Evolutionary conservation across 2,329 filamentous ascomycete genomes (phyloP).

Genomic region (Claviceps quebecensis): DNA sequence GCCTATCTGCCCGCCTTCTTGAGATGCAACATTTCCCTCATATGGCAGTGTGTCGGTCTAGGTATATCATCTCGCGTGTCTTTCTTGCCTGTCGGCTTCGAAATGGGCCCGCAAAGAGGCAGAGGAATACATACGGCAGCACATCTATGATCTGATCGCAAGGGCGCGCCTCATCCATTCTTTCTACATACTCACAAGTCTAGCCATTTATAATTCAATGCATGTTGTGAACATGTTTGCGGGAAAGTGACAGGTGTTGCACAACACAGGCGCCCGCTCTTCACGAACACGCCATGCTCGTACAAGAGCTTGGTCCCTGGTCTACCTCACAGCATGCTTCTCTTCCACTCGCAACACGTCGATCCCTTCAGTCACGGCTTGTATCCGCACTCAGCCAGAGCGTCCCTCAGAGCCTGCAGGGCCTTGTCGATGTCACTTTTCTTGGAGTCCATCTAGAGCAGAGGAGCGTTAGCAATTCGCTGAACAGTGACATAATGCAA

Average conservation of each 20-base stretch:
- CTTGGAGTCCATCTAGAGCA: constrained; percentile 51
- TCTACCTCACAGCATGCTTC: not conserved
- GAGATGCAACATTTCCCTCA: no score
- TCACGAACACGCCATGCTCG: not conserved
- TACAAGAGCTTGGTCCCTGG: not conserved
- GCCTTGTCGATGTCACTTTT: constrained; percentile 76
- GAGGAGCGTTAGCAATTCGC: not conserved
- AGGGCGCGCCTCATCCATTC: no score
- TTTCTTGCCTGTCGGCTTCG: no score
- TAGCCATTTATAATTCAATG: not conserved
- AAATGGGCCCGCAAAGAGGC: no score
- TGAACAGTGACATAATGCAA: not conserved
- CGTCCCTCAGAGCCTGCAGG: constrained; percentile 60
- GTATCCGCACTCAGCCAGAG: constrained; percentile 60
- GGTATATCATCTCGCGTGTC: no score
- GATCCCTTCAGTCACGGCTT: constrained; percentile 22
- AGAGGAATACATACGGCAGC: no score
- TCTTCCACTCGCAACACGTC: not conserved
- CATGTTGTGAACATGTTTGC: not conserved
- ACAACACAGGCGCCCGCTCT: not conserved
- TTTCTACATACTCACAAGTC: no score
- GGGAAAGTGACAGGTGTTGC: no score
- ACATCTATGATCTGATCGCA: no score
- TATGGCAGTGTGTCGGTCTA: no score
- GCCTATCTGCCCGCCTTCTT: not conserved